These are phyloP conservation scores for Paracamarosporium sp. DNA, from an alignment of 2,329 filamentous ascomycete genomes.

Conservation along the genomic window DNA sequence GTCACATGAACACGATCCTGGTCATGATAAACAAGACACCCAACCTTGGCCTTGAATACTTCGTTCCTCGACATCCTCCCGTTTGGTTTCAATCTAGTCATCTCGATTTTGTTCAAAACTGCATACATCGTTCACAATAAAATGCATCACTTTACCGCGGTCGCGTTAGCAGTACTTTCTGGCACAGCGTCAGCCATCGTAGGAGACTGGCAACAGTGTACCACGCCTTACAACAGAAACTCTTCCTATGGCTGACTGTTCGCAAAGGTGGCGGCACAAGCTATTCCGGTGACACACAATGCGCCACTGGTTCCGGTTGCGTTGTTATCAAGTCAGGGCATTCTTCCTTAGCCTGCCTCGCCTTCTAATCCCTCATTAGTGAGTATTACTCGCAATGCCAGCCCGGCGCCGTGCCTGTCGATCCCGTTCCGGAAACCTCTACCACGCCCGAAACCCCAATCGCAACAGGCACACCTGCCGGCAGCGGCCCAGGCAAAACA, in stretches of 20 bases:
- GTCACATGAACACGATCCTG: constrained; percentile 25
- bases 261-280: constrained; percentile 35
- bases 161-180: constrained; percentile 29
- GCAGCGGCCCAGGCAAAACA: constrained; percentile 51
- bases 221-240: not conserved
- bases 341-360: not conserved
- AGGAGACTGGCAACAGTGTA: constrained; percentile 45
- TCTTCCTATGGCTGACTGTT: not conserved
- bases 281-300: constrained; percentile 34
- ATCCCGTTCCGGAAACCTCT: constrained; percentile 14
- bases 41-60: not conserved
- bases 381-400: constrained; percentile 51
- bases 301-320: constrained; percentile 33
- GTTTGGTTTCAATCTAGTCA: too few relatives aligned
- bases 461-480: constrained; percentile 29
- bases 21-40: constrained; percentile 5
- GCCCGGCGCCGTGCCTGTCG: constrained; percentile 37
- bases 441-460: constrained; percentile 19
- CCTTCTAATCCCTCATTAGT: constrained; percentile 22
- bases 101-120: too few relatives aligned
- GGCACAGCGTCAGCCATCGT: constrained; percentile 32
- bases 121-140: constrained; percentile 2
- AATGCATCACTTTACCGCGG: constrained; percentile 30
- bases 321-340: constrained; percentile 37
- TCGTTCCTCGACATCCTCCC: not conserved